A percentile compares a stretch with the other conserved stretches of the same genome.
phyloP scores from a whole-genome alignment of 495 filamentous ascomycete genomes.

The Penicillium ochrochloron region DNA sequence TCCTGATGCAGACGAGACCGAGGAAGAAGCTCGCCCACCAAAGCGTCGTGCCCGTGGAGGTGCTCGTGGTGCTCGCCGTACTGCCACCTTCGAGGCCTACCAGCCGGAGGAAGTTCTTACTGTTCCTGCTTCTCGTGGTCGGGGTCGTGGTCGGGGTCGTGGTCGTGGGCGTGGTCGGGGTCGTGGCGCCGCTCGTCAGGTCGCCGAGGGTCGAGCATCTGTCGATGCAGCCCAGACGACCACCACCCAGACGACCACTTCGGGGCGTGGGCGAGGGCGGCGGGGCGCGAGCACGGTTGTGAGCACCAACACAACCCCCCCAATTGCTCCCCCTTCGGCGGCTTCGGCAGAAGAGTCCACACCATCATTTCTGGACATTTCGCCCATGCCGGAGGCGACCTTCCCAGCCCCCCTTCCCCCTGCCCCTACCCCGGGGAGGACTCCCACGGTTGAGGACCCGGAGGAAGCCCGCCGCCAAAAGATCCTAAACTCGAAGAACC shows the following conservation, averaged over 20 bases:
- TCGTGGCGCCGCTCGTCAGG: neutral
- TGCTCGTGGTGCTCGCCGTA: constrained; percentile 32
- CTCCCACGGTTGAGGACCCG: constrained; percentile 30
- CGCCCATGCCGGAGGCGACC: constrained; percentile 18
- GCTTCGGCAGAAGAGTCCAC: constrained; percentile 14
- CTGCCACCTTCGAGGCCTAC: constrained; percentile 30
- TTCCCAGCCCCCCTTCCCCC: constrained; percentile 13
- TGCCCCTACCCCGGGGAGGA: constrained; percentile 8
- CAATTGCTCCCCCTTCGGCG: neutral
- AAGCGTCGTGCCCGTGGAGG: constrained; percentile 44
- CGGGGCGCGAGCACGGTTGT: constrained; percentile 28
- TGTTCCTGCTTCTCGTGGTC: constrained; percentile 50
- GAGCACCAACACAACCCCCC: constrained; percentile 8
- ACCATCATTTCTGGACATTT: constrained; percentile 9
- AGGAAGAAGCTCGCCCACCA: constrained; percentile 33
- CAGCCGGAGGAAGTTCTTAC: constrained; percentile 25
- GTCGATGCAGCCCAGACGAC: constrained; percentile 28
- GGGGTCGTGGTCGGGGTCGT: constrained; percentile 60
- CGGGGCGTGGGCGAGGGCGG: constrained; percentile 33
- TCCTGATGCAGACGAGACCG: constrained; percentile 36
- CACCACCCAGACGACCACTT: constrained; percentile 14
- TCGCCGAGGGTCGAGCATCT: constrained; percentile 19
- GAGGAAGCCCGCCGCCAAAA: constrained; percentile 43
- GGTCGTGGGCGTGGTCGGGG: constrained; percentile 32
- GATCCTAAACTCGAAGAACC: constrained; percentile 54